Evolutionary conservation across 129 eudicot species (phyloP).

Genomic region (Dittrichia graveolens): DNA sequence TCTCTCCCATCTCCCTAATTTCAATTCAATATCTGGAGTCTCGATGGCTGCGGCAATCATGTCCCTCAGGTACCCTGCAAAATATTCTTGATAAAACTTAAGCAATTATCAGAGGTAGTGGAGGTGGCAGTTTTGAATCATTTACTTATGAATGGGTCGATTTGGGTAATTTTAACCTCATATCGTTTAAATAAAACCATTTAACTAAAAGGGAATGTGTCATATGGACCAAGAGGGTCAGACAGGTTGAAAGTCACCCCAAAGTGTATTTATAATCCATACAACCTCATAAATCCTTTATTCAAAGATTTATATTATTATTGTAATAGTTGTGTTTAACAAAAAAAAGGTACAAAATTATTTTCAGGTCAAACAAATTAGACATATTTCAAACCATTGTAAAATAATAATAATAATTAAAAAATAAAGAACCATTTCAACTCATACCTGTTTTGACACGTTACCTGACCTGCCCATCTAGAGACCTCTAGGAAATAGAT

Average conservation of each 20-base stretch:
- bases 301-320: not conserved
- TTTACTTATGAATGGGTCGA: not conserved
- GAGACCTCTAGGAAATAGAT: not conserved
- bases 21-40: slow-evolving; percentile 37
- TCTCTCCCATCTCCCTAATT: slow-evolving; percentile 39
- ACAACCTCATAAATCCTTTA: not conserved
- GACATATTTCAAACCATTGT: too few species aligned
- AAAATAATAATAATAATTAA: too few species aligned
- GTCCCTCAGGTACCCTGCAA: slow-evolving; percentile 36
- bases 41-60: slow-evolving; percentile 38
- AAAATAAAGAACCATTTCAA: not conserved
- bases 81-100: not conserved
- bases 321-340: not conserved
- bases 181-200: not conserved
- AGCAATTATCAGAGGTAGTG: not conserved
- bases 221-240: too few species aligned
- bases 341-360: not conserved
- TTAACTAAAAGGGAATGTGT: not conserved
- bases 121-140: not conserved
- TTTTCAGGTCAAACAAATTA: not conserved
- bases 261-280: not conserved
- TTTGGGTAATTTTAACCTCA: not conserved
- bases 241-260: not conserved
- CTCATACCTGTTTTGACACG: not conserved
- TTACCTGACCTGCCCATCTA: not conserved